A percentile compares a stretch with the other conserved stretches of the same genome.
phyloP scores from a whole-genome alignment of 2,329 filamentous ascomycete genomes.

The Fusarium euwallaceae region DNA sequence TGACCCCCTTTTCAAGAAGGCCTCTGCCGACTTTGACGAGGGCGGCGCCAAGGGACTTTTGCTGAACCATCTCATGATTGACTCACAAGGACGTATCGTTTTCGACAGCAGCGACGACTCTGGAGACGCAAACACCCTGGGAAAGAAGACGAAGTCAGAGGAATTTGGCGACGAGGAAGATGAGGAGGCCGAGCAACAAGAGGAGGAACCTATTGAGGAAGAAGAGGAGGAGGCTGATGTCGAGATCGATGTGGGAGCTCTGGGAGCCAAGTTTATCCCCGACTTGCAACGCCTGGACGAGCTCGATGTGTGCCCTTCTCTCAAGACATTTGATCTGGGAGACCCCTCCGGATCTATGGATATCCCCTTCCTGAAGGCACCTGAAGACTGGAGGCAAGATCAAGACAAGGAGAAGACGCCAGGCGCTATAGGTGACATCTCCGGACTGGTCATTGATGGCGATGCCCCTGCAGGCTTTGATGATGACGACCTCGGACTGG shows the following conservation, averaged over 20 bases:
- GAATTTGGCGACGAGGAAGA: conserved; percentile 57
- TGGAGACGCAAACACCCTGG: conserved; percentile 60
- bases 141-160: conserved; percentile 53
- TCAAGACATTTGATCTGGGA: conserved; percentile 94
- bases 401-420: conserved; percentile 72
- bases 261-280: conserved; percentile 88
- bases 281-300: conserved; percentile 81
- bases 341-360: conserved; percentile 87
- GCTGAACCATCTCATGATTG: conserved; percentile 96
- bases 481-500: conserved; percentile 78
- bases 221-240: conserved; percentile 61
- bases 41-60: conserved; percentile 95
- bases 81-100: conserved; percentile 90
- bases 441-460: conserved; percentile 87
- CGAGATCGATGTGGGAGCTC: conserved; percentile 81
- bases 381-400: conserved; percentile 85
- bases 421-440: conserved; percentile 72
- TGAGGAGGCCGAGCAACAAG: conserved; percentile 50
- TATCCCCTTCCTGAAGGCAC: conserved; percentile 90
- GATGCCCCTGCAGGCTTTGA: conserved; percentile 84
- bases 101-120: conserved; percentile 97
- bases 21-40: conserved; percentile 97
- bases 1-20: conserved; percentile 99
- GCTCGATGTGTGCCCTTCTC: conserved; percentile 92
- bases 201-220: conserved; percentile 51